Conservation (phyloP, 257 asterid genomes). For the Scutellaria baicalensis region DNA sequence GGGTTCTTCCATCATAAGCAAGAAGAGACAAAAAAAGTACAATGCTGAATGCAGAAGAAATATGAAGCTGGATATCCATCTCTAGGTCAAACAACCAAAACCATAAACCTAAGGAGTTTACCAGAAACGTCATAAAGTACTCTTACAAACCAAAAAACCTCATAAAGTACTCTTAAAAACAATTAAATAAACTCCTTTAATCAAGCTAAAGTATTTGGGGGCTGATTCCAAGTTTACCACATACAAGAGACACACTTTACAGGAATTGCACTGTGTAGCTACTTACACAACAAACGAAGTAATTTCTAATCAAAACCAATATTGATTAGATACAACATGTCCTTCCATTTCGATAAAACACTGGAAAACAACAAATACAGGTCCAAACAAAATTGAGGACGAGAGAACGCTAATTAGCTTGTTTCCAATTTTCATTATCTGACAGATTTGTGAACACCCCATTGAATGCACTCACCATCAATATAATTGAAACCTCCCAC, state of each 20-base stretch:
- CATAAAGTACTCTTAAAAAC: not conserved
- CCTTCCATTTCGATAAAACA: not conserved
- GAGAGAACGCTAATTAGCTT: not conserved
- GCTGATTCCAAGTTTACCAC: not conserved
- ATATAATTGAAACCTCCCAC: not conserved
- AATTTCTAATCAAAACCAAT: not conserved
- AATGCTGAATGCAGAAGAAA: not conserved
- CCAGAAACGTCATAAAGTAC: not conserved
- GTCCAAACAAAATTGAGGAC: not conserved
- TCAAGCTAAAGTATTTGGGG: not conserved
- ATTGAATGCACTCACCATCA: not conserved
- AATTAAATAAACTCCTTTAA: not conserved
- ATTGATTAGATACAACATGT: not conserved
- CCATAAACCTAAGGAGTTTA: not conserved
- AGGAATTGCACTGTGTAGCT: not conserved
- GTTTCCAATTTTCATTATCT: not conserved
- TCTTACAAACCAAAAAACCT: not conserved
- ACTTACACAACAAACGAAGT: not conserved
- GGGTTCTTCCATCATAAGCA: conserved; percentile 11
- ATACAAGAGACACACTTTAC: not conserved
- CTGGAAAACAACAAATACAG: not conserved
- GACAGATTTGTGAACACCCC: not conserved
- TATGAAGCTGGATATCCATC: not conserved
- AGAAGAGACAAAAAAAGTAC: not conserved
- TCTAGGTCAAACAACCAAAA: not conserved